Evolutionary conservation across 2,329 filamentous ascomycete species (phyloP).

Genomic region (Thelonectria rubi): DNA sequence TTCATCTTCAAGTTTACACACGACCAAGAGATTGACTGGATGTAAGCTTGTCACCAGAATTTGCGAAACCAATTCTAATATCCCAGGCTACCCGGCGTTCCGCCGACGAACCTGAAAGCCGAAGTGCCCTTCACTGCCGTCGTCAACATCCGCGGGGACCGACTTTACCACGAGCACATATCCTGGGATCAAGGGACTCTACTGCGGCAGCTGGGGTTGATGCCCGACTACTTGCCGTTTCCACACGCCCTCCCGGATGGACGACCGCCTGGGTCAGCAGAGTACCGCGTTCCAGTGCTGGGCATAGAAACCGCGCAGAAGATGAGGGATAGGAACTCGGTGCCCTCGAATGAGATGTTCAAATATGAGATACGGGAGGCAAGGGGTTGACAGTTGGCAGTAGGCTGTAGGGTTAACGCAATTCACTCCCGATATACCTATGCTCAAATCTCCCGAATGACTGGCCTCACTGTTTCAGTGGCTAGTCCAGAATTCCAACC

Average conservation of each 20-base stretch:
- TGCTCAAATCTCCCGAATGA: no score
- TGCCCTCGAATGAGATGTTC: constrained; percentile 48
- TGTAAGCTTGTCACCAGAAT: constrained; percentile 59
- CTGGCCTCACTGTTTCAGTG: no score
- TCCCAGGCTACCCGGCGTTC: constrained; percentile 61
- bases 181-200: constrained; percentile 74
- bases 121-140: constrained; percentile 69
- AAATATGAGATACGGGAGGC: constrained; percentile 34
- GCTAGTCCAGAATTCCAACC: no score
- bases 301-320: constrained; percentile 46
- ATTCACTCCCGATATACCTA: no score
- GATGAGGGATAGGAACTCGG: constrained; percentile 43
- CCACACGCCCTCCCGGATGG: constrained; percentile 61
- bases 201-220: constrained; percentile 65
- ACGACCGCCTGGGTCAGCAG: constrained; percentile 38
- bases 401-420: no score
- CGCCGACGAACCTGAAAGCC: constrained; percentile 61
- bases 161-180: constrained; percentile 73
- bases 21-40: constrained; percentile 70
- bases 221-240: constrained; percentile 69
- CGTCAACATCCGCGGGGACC: constrained; percentile 70
- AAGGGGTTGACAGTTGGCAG: no score
- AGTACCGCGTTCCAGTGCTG: constrained; percentile 47
- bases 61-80: no score
- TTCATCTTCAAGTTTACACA: constrained; percentile 74